Evolutionary conservation across 805 yeast species (phyloP), one percentile per base, ranked within the genome.

Genomic region (Sugiyamaella qingdaonensis): DNA sequence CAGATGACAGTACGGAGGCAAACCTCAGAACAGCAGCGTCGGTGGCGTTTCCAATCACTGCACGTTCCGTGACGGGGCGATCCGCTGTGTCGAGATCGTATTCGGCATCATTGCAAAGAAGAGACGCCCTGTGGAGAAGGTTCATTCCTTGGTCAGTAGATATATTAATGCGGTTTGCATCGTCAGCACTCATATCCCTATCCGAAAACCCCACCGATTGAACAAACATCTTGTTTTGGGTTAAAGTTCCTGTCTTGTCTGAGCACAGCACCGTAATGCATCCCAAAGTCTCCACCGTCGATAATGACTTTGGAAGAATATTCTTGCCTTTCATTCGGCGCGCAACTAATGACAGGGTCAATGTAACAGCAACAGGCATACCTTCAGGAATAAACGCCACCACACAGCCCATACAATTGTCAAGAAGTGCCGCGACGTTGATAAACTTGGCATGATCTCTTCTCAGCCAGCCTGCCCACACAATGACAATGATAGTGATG

Each of bases 201-300:
- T 56, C 56, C 8, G 47, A 52, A 52, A 56, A 52, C 5, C 57
- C 58, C 24, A 49, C 53, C 2, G 55, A 36, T 10, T 27, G 46
- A 3, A 61, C 67, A 2, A 62, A 60, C 56, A 79, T 78, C 53
- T 71, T 70, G 61, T 79, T 79, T 58, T 77, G 71, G 27, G 85
- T 80, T 46, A 80, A 49, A 64, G 75, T 71, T 10, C 75, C 75
- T 69, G 82, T 54, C 73, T 78, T 60, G 77, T 79, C 68, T 65
- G 75, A 49, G 79, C 82, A 67, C 69, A 78, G 53, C 73, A 84
- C 80, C 61, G 78, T 77, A 19, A 80, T 78, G 13, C 80, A 73
- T 13, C 85, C 86, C 57, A 81, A 68, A 14, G 85, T 80, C 62
- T 81, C 85, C 27, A 79, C 78, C 24, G 75, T 73, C 13, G 77